Base-by-base conservation (phyloP, 148 eudicot genomes). In the Camellia japonica region DNA sequence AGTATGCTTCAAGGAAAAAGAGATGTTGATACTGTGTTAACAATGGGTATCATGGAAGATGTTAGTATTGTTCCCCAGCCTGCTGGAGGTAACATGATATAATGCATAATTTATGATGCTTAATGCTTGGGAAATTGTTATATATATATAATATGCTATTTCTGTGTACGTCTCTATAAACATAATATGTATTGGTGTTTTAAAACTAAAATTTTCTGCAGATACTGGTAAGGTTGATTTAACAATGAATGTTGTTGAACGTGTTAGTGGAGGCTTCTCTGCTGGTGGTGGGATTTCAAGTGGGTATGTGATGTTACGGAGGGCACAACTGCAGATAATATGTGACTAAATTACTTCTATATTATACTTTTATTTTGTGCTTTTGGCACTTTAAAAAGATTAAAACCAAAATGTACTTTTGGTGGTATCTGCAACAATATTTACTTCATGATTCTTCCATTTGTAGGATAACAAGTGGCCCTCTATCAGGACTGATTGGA, bases 201-300 rank as follows among this genome's bases (percentile, higher is more conserved):
- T 46, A 23, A 23, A 72, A 16, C 15, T 8, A 41, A 63, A 71
- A 46, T 56, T 46, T 86, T 52, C 61, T 81, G 68, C 85, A 96
- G 99, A 94, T 79, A 90, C 94, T 82, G 97, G 97, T 69, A 96
- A 96, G 85, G 99, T 96, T 81, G 99, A 96, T 87, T 88, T 96
- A 78, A 91, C 91, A 74, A 91, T 96, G 93, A 92, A 96, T 84
- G 92, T 90, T 72, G 94, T 96, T 80, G 99, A 96, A 89, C 99
- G 99, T 80, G 92, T 88, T 76, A 96, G 97, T 80, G 98, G 98
- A 81, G 99, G 98, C 79, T 90, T 96, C 77, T 96, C 99, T 77
- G 99, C 98, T 70, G 99, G 99, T 84, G 99, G 99, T 80, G 99
- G 99, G 74, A 89, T 96, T 81, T 96, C 99, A 75, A 96, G 98